Conservation (phyloP, 768 basidiomycete species). For the Tricholoma matsutake region DNA sequence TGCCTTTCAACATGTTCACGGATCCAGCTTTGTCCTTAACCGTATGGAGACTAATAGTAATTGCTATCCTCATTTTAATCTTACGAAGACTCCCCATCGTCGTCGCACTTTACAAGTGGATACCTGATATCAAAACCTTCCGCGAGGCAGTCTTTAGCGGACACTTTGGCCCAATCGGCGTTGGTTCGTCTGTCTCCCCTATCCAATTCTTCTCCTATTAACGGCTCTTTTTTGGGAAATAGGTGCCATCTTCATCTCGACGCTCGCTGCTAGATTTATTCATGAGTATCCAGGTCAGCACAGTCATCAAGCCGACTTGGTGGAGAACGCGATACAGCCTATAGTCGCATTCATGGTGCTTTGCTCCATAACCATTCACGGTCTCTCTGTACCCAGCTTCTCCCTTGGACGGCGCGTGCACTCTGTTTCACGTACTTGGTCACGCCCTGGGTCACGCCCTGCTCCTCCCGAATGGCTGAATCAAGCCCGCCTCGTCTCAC, state of each 20-base stretch:
- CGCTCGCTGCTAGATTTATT: slow-evolving; percentile 66
- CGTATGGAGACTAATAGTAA: slow-evolving; percentile 82
- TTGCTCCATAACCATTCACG: slow-evolving; percentile 83
- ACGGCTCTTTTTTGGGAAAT: slow-evolving; percentile 10
- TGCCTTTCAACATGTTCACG: slow-evolving; percentile 84
- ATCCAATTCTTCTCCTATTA: neutral
- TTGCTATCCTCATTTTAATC: slow-evolving; percentile 79
- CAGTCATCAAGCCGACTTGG: slow-evolving; percentile 54
- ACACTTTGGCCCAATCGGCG: slow-evolving; percentile 89
- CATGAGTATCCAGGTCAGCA: slow-evolving; percentile 41
- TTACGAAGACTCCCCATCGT: slow-evolving; percentile 84
- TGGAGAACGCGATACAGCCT: slow-evolving; percentile 81
- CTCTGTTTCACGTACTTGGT: slow-evolving; percentile 86
- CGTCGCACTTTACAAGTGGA: slow-evolving; percentile 83
- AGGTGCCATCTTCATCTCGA: slow-evolving; percentile 93
- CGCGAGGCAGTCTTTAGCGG: slow-evolving; percentile 93
- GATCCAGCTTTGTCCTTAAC: slow-evolving; percentile 63
- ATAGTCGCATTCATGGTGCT: slow-evolving; percentile 95
- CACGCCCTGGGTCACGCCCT: slow-evolving; percentile 81
- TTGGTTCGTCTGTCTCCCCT: slow-evolving; percentile 42
- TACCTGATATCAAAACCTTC: slow-evolving; percentile 94
- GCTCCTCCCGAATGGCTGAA: slow-evolving; percentile 82
- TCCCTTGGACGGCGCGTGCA: slow-evolving; percentile 92
- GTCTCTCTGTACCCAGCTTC: slow-evolving; percentile 92
- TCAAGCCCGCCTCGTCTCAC: slow-evolving; percentile 65